These are phyloP conservation scores for Pseudocohnilembus persalinus DNA, from an alignment of 169 alveolate genomes.

Conservation along the genomic window DNA sequence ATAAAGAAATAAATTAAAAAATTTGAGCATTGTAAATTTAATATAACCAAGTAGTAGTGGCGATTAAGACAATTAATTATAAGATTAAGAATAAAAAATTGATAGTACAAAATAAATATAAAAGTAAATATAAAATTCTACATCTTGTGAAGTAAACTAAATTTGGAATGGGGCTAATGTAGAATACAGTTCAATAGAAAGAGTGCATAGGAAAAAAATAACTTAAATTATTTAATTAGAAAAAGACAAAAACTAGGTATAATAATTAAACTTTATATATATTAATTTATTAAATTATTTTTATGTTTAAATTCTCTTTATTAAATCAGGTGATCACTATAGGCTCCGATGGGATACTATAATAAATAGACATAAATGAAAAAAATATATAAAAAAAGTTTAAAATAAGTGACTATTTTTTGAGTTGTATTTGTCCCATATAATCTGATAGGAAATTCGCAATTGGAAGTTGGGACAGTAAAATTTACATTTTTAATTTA, in stretches of 20 bases:
- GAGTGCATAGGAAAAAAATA: conserved; percentile 36
- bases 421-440: conserved; percentile 28
- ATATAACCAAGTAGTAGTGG: too few species aligned
- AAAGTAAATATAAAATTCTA: background rate
- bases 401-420: conserved; percentile 32
- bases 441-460: conserved; percentile 45
- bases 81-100: too few species aligned
- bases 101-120: background rate
- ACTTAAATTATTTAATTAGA: conserved; percentile 29
- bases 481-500: conserved; percentile 43
- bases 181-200: background rate
- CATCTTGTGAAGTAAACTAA: background rate
- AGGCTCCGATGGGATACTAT: conserved; percentile 40
- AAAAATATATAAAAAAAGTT: conserved; percentile 25
- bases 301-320: too few species aligned
- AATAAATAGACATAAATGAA: conserved; percentile 27
- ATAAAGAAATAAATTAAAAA: too few species aligned
- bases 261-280: too few species aligned
- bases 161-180: conserved; percentile 32
- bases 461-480: conserved; percentile 45
- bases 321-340: conserved; percentile 15
- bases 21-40: too few species aligned
- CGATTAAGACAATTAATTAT: too few species aligned
- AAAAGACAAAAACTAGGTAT: conserved; percentile 6
- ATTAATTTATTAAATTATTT: too few species aligned